Conservation (phyloP, 2,329 filamentous ascomycete species). For the Colletotrichum aenigma region DNA sequence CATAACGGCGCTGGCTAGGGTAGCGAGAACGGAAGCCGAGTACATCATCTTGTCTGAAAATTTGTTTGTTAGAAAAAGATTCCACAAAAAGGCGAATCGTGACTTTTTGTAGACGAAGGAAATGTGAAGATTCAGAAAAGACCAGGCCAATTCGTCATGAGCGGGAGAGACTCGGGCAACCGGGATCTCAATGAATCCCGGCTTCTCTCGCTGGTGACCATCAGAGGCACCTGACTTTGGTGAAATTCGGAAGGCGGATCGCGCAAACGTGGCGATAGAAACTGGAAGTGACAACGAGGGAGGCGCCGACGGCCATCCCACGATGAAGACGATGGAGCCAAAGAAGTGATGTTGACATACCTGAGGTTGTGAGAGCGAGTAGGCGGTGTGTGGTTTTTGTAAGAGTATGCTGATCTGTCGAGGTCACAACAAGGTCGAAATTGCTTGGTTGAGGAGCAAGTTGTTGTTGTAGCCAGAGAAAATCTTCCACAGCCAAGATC, state of each 20-base stretch:
- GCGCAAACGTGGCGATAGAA: not conserved
- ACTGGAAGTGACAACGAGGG: not conserved
- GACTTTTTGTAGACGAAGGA: not conserved
- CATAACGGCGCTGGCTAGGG: constrained; percentile 47
- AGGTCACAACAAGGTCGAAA: not conserved
- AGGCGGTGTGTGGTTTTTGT: not conserved
- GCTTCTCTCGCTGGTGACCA: not conserved
- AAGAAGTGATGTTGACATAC: not conserved
- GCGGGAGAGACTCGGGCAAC: not conserved
- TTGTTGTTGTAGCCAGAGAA: not conserved
- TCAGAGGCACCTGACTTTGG: not conserved
- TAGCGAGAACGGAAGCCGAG: constrained; percentile 25
- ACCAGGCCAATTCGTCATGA: not conserved
- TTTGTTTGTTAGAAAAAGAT: not conserved
- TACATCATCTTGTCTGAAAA: not conserved
- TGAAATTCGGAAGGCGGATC: not conserved
- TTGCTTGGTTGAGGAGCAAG: not conserved
- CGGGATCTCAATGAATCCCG: not conserved
- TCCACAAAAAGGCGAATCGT: not conserved
- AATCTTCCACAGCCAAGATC: not conserved
- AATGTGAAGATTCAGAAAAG: not conserved
- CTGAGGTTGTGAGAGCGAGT: not conserved
- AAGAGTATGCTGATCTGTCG: not conserved
- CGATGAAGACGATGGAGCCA: not conserved
- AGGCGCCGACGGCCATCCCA: not conserved